A percentile compares a stretch with the other conserved stretches of the same genome.
phyloP scores from a whole-genome alignment of 768 basidiomycete species.

The Mycena maculata region DNA sequence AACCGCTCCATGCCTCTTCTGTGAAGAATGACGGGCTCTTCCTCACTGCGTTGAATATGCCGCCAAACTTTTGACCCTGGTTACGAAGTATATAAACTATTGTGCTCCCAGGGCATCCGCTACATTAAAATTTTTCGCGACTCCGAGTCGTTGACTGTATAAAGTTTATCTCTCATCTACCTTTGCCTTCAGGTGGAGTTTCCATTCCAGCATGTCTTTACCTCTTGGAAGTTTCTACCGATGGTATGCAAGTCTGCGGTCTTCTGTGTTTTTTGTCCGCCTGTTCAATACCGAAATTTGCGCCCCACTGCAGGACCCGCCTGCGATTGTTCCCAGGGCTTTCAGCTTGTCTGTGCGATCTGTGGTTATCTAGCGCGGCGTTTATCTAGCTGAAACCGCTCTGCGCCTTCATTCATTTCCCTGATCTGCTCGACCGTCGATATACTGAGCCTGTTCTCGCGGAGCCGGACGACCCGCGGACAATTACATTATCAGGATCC shows the following conservation, averaged over 20 bases:
- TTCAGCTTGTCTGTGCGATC: not conserved
- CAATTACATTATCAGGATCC: not conserved
- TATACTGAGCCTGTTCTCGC: slow-evolving; percentile 6
- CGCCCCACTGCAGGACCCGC: not conserved
- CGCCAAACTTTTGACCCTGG: slow-evolving; percentile 15
- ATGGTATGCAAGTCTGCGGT: not conserved
- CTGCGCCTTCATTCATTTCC: slow-evolving; percentile 21
- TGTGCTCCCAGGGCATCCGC: not conserved
- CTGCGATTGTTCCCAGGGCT: not conserved
- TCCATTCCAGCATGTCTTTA: slow-evolving; percentile 21
- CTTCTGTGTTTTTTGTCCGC: not conserved
- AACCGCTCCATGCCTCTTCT: slow-evolving; percentile 10
- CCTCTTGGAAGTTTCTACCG: slow-evolving; percentile 11
- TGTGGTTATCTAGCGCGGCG: not conserved
- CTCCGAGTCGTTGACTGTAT: slow-evolving; percentile 6
- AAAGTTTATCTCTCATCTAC: slow-evolving; percentile 24
- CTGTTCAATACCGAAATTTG: not conserved
- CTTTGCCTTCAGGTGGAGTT: slow-evolving; percentile 13
- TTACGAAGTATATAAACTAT: slow-evolving; percentile 8
- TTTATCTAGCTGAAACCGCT: slow-evolving; percentile 11
- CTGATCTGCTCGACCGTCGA: slow-evolving; percentile 4
- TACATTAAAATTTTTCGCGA: slow-evolving; percentile 2
- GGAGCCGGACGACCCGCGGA: slow-evolving; percentile 18
- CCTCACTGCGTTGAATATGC: slow-evolving; percentile 11
- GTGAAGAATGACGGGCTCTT: slow-evolving; percentile 13